Conservation (phyloP, 2,329 filamentous ascomycete genomes). For the Niveomyces coronatus region DNA sequence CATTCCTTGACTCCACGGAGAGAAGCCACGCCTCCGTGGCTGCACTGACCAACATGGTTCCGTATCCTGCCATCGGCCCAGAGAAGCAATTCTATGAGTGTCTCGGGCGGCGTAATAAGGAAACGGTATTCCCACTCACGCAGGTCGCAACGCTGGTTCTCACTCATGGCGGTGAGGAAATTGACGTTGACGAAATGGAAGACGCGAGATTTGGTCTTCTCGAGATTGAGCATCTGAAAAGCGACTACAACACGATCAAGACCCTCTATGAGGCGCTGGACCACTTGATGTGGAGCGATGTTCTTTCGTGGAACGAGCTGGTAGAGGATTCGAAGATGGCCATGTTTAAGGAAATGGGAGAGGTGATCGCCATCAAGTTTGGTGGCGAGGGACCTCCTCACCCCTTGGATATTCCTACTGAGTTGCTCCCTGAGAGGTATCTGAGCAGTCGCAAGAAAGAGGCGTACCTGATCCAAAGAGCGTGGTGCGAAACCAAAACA, state of each 20-base stretch:
- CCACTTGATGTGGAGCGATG: constrained; percentile 36
- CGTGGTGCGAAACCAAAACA: constrained; percentile 23
- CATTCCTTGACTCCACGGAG: constrained; percentile 51
- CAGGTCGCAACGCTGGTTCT: constrained; percentile 21
- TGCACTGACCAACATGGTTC: constrained; percentile 29
- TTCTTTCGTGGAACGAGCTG: constrained; percentile 26
- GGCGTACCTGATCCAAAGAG: constrained; percentile 33
- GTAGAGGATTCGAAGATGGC: constrained; percentile 30
- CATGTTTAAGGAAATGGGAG: constrained; percentile 34
- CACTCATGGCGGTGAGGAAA: constrained; percentile 21
- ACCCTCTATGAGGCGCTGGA: constrained; percentile 31
- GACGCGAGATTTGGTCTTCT: constrained; percentile 31
- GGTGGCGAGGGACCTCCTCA: constrained; percentile 30
- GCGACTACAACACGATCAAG: constrained; percentile 10
- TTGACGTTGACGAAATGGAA: constrained; percentile 22
- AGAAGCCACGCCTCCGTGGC: constrained; percentile 49
- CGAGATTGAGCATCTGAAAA: constrained; percentile 27
- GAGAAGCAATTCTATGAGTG: constrained; percentile 36
- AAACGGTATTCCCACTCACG: constrained; percentile 21
- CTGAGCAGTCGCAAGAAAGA: constrained; percentile 33
- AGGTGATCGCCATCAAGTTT: constrained; percentile 40
- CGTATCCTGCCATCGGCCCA: constrained; percentile 22
- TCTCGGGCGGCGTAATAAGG: constrained; percentile 22
- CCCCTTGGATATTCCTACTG: constrained; percentile 38
- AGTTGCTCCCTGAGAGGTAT: constrained; percentile 46